Conservation (phyloP, 2,329 filamentous ascomycete genomes). For the Ophiocordyceps unilateralis region DNA sequence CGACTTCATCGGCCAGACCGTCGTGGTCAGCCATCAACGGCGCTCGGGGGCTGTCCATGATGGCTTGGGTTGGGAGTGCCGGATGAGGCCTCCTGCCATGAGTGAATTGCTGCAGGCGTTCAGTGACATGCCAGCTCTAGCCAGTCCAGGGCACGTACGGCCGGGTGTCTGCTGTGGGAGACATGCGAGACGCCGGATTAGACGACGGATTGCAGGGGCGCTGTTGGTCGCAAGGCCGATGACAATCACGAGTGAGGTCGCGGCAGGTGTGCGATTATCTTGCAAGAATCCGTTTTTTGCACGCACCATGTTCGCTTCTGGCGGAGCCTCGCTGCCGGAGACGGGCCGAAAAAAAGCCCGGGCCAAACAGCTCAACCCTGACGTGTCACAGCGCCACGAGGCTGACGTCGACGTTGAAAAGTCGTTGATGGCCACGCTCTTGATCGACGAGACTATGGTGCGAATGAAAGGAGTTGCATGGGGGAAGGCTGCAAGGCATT, state of each 20-base stretch:
- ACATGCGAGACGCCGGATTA: too few relatives aligned
- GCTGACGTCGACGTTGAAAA: neutral
- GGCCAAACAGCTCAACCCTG: neutral
- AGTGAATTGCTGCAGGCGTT: neutral
- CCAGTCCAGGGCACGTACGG: neutral
- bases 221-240: too few relatives aligned
- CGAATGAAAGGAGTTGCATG: neutral
- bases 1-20: constrained; percentile 12
- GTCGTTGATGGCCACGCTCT: too few relatives aligned
- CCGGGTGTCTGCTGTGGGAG: neutral
- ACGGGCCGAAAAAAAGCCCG: neutral
- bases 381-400: neutral
- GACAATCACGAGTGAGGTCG: too few relatives aligned
- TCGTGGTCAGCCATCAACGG: constrained; percentile 18
- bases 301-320: too few relatives aligned
- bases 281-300: too few relatives aligned
- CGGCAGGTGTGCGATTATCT: too few relatives aligned
- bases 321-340: neutral
- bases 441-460: neutral
- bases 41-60: constrained; percentile 14
- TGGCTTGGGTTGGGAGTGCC: neutral
- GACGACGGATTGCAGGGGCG: too few relatives aligned
- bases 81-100: neutral
- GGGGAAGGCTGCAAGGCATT: neutral
- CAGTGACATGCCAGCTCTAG: too few relatives aligned